These are phyloP conservation scores for Arthrobotrys megalospora DNA, from an alignment of 2,329 filamentous ascomycete genomes.

Conservation along the genomic window DNA sequence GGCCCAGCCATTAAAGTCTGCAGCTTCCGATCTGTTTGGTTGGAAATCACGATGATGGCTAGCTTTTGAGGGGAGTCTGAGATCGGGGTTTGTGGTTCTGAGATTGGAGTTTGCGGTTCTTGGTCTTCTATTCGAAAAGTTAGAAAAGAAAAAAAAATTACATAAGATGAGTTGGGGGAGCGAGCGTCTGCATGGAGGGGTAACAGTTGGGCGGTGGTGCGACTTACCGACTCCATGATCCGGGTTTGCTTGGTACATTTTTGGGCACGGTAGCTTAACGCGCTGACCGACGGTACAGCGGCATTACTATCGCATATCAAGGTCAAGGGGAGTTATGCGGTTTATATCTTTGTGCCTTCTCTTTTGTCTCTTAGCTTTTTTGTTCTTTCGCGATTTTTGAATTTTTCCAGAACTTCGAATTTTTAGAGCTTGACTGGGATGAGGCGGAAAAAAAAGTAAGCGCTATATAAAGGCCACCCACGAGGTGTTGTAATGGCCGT, in stretches of 20 bases:
- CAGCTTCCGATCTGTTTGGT: conserved; percentile 28
- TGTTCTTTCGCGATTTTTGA: background rate
- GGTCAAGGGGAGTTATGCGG: background rate
- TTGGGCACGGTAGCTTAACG: conserved; percentile 18
- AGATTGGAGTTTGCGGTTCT: conserved; percentile 27
- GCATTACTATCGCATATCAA: conserved; percentile 19
- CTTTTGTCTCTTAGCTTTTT: background rate
- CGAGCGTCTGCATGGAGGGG: background rate
- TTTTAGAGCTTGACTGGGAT: background rate
- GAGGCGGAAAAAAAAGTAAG: conserved; percentile 24
- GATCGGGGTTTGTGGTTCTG: conserved; percentile 30
- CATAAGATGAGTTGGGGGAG: background rate
- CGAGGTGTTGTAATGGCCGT: conserved; percentile 4
- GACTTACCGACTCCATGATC: conserved; percentile 31
- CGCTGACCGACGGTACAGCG: conserved; percentile 20
- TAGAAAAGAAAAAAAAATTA: background rate
- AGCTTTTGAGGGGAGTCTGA: background rate
- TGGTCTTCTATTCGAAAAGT: background rate
- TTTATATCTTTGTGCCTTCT: background rate
- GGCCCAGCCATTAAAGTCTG: conserved; percentile 16
- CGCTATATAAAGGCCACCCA: background rate
- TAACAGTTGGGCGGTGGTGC: background rate
- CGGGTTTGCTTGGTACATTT: conserved; percentile 16
- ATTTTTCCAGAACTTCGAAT: background rate
- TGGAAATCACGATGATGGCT: conserved; percentile 30